Conservation (phyloP, 495 filamentous ascomycete species). For the Xylaria telfairii region DNA sequence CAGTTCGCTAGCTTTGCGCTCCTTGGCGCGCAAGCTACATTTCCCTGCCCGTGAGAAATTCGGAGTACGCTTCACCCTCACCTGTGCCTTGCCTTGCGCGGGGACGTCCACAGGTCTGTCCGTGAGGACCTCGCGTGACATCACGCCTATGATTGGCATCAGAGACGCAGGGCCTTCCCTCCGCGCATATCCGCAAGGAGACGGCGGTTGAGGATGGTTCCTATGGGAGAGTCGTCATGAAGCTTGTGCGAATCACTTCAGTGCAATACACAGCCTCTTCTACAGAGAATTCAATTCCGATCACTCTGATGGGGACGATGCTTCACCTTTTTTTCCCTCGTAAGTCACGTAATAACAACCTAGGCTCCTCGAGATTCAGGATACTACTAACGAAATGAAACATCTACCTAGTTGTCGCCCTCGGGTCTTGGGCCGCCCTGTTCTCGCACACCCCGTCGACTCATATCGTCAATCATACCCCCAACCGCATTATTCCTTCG, state of each 20-base stretch:
- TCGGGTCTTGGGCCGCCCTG: not conserved
- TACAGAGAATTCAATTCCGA: slow-evolving; percentile 95
- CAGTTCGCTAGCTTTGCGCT: slow-evolving; percentile 41
- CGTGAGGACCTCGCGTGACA: slow-evolving; percentile 92
- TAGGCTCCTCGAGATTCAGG: slow-evolving; percentile 26
- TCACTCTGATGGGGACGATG: slow-evolving; percentile 51
- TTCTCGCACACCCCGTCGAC: not conserved
- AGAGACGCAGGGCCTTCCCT: slow-evolving; percentile 84
- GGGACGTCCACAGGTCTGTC: slow-evolving; percentile 65
- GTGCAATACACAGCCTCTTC: slow-evolving; percentile 98
- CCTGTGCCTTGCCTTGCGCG: slow-evolving; percentile 44
- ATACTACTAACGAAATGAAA: slow-evolving; percentile 49
- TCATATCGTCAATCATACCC: not conserved
- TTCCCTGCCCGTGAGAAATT: slow-evolving; percentile 98
- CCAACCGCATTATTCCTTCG: not conserved
- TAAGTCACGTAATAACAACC: slow-evolving; percentile 53
- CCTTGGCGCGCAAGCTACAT: slow-evolving; percentile 39
- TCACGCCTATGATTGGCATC: slow-evolving; percentile 95
- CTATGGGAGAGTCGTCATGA: slow-evolving; percentile 91
- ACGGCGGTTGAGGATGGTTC: slow-evolving; percentile 50
- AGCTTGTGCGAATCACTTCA: slow-evolving; percentile 95
- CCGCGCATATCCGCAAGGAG: slow-evolving; percentile 49
- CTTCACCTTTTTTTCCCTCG: slow-evolving; percentile 55
- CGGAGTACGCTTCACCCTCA: slow-evolving; percentile 93
- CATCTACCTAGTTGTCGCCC: not conserved